Evolutionary conservation across 805 yeast genomes (phyloP), one percentile per base, ranked within the genome.

Genomic region (Kodamaea kaohsiungensis): DNA sequence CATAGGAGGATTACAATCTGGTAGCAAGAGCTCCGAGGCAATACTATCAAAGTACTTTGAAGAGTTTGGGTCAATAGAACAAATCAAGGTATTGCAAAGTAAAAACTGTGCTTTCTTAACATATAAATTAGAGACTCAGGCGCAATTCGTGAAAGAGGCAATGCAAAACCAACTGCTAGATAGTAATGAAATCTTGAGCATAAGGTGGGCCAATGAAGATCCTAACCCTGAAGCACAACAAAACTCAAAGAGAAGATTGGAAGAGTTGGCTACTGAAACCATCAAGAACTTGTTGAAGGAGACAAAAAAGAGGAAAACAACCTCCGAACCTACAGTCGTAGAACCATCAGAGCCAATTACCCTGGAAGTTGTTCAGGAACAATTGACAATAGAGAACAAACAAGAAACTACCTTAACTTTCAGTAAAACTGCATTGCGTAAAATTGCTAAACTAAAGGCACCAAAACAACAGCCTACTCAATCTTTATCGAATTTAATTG

Each of bases 121-220:
- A 0, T 93, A 74, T 64, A 77, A 76, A 53, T 67, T 77, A 37
- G 96, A 90, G 61, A 67, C 79, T 17, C 86, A 81, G 64, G 98
- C 98, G 0, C 98, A 93, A 67, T 95, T 93, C 76, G 97, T 97
- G 0, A 89, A 90, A 63, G 98, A 93, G 68, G 96, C 96, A 1
- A 90, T 93, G 97, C 82, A 87, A 40, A 86, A 86, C 45, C 98
- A 93, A 67, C 79, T 88, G 7, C 66, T 92, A 7, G 66, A 60
- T 19, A 66, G 59, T 6, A 79, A 81, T 54, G 96, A 88, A 57
- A 80, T 86, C 0, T 69, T 92, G 45, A 81, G 78, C 56, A 82
- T 92, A 1, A 79, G 89, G 58, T 92, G 98, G 98, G 96, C 98
- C 0, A 84, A 83, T 56, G 93, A 88, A 43, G 96, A 91, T 67